Percentiles rank a stretch among this genome's conserved stretches.
These are phyloP conservation scores for Lanmaoa rubissima DNA, from an alignment of 768 basidiomycete genomes.

Conservation along the genomic window DNA sequence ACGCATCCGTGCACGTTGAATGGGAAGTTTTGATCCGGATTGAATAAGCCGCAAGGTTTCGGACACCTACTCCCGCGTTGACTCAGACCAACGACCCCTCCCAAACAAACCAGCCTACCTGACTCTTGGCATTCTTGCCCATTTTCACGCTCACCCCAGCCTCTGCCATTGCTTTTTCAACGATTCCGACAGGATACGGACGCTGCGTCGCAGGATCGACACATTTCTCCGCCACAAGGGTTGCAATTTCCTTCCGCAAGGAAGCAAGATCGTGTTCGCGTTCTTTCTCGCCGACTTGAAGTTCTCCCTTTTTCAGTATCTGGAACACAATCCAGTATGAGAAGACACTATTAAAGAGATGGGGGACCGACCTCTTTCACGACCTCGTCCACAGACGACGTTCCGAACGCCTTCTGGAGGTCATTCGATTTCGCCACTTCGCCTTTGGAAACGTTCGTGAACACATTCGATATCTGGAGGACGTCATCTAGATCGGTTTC, in stretches of 20 bases:
- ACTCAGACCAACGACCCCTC: not conserved
- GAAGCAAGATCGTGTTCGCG: constrained; percentile 86
- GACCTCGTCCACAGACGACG: constrained; percentile 63
- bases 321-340: constrained; percentile 28
- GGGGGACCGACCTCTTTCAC: constrained; percentile 70
- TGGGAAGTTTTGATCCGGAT: constrained; percentile 80
- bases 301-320: constrained; percentile 94
- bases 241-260: constrained; percentile 86
- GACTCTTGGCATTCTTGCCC: constrained; percentile 91
- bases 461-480: constrained; percentile 94
- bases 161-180: constrained; percentile 97
- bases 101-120: constrained; percentile 46
- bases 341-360: not conserved
- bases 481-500: constrained; percentile 95
- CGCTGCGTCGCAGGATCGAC: constrained; percentile 89
- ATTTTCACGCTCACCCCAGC: constrained; percentile 88
- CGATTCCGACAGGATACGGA: constrained; percentile 92
- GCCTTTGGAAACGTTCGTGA: constrained; percentile 95
- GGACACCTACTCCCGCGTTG: constrained; percentile 57
- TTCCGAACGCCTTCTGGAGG: constrained; percentile 89
- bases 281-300: constrained; percentile 97
- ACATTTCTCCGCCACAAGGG: constrained; percentile 91
- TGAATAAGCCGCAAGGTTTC: constrained; percentile 87
- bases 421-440: constrained; percentile 88
- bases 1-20: constrained; percentile 92